Evolutionary conservation across 2,329 filamentous ascomycete species (phyloP).

Genomic region (Fusarium clavum): DNA sequence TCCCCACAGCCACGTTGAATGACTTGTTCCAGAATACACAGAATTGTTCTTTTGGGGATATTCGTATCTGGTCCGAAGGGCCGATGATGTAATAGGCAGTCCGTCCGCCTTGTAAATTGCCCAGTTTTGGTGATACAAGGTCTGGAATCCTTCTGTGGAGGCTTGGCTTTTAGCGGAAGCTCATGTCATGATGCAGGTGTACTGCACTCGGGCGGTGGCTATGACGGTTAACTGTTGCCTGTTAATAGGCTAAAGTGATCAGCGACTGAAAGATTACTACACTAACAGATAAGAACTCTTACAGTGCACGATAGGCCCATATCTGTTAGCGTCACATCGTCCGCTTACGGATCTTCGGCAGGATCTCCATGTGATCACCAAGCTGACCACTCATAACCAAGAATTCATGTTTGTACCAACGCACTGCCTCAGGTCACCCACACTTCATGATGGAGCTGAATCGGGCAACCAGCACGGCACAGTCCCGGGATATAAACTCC

Average conservation of each 20-base stretch:
- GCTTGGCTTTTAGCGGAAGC: neutral
- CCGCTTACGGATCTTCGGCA: conserved; percentile 24
- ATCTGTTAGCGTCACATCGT: neutral
- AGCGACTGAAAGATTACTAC: rapidly evolving
- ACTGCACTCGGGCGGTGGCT: neutral
- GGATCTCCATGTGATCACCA: conserved; percentile 3
- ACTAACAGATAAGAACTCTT: neutral
- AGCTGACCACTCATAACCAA: neutral
- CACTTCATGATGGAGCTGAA: neutral
- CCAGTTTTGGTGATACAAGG: neutral
- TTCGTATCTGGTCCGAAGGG: neutral
- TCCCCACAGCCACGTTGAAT: neutral
- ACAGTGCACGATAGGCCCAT: rapidly evolving
- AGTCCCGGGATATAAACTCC: conserved; percentile 16
- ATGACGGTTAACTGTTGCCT: neutral
- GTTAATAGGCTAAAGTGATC: neutral
- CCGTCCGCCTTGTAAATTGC: neutral
- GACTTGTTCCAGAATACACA: neutral
- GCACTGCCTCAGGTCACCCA: conserved; percentile 15
- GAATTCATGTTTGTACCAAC: neutral
- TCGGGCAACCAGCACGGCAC: neutral
- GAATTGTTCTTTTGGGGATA: rapidly evolving
- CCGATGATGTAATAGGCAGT: neutral
- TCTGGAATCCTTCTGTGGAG: neutral
- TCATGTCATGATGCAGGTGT: neutral